Base-by-base conservation (phyloP, 2,329 filamentous ascomycete species). In the Lecanicillium sp. region DNA sequence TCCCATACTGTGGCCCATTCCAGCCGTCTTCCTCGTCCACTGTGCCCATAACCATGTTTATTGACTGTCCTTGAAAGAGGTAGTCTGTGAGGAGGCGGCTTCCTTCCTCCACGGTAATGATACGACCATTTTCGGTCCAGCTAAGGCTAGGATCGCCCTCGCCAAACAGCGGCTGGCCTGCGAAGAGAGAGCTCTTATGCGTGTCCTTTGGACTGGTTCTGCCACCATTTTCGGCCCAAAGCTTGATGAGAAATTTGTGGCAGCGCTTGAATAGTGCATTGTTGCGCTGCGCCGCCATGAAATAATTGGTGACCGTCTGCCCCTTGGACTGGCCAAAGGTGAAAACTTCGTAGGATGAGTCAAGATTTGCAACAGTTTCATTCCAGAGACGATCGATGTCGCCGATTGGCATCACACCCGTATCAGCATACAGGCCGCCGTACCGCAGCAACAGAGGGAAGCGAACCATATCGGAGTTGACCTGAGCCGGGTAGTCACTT, bases 351-450 rank as follows among this genome's bases (percentile, higher is more conserved):
- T 63, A 77, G 0, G 58, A 69, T 3, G 73, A 76, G 3, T 53
- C 52, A 0, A 70, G 62, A 49, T 78, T 64, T 4, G 60, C 70
- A 7, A 81, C 59, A 0, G 72, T 77, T 42, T 66, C 54, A 40
- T 64, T 63, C 77, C 77, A 83, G 9, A 81, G 58, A 4, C 63
- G 57, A 55, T 81, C 71, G 2, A 81, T 53, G 59, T 81, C 75
- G 6, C 77, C 77, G 51, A 81, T 79, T 50, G 75, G 73, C 51
- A 81, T 66, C 52, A 78, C 58, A 0, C 78, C 77, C 0, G 77
- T 77, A 53, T 81, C 78, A 0, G 75, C 71, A 54, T 80, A 82
- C 1, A 80, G 68, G 23, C 78, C 78, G 39, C 78, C 78, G 53
- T 80, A 77, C 47, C 62, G 68, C 10, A 79, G 64, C n/a, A 82